A percentile compares a stretch with the other conserved stretches of the same genome.
Conservation (phyloP, 2,329 filamentous ascomycete genomes). For the Chaetomium globosum region DNA sequence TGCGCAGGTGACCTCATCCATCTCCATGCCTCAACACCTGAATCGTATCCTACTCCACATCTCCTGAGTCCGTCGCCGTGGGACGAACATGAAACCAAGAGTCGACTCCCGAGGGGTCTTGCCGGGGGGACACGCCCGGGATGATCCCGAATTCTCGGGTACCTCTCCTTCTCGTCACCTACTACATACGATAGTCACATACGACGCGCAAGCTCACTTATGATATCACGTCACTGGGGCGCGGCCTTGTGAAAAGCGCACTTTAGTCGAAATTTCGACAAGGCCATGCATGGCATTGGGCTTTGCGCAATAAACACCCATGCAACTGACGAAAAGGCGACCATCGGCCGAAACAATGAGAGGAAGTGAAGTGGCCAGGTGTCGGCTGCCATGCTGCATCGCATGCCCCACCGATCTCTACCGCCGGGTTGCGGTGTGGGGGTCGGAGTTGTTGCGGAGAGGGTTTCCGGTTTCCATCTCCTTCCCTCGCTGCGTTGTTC, state of each 20-base stretch:
- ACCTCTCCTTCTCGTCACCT: neutral
- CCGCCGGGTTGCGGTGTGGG: constrained; percentile 22
- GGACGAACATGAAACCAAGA: constrained; percentile 11
- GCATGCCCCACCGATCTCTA: neutral
- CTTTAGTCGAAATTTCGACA: neutral
- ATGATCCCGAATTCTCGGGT: constrained; percentile 9
- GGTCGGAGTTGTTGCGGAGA: neutral
- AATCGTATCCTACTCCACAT: constrained; percentile 20
- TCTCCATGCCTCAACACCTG: neutral
- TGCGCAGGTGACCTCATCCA: neutral
- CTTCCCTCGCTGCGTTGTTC: constrained; percentile 1
- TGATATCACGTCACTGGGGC: neutral
- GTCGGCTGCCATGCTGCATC: constrained; percentile 11
- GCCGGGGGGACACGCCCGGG: constrained; percentile 17
- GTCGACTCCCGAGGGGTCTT: constrained; percentile 23
- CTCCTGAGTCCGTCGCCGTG: neutral
- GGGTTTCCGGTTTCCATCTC: neutral
- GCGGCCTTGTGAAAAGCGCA: neutral
- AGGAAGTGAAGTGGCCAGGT: neutral
- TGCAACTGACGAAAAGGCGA: neutral
- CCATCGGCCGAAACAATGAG: neutral
- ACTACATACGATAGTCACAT: no score
- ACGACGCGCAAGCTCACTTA: no score
- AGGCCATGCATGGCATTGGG: neutral
- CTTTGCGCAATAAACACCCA: neutral